Conservation (phyloP, 768 basidiomycete species). For the Amanita exitialis region DNA sequence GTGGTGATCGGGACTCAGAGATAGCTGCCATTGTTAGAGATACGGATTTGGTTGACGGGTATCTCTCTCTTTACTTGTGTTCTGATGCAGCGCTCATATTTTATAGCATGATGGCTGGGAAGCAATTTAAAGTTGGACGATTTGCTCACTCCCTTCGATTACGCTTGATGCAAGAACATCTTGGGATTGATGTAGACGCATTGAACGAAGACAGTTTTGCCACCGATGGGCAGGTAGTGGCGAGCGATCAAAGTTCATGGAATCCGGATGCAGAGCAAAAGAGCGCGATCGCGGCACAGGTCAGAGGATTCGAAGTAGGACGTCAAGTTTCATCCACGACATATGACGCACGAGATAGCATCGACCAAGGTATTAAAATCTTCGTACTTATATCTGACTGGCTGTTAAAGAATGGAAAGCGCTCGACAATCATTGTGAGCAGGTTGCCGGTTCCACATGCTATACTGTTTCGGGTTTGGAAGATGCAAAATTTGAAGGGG, state of each 20-base stretch:
- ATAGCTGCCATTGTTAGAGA: conserved; percentile 88
- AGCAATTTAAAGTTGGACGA: conserved; percentile 90
- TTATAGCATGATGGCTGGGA: conserved; percentile 82
- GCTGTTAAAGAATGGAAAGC: too few relatives aligned
- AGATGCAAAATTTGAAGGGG: too few relatives aligned
- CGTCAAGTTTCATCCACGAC: conserved; percentile 22
- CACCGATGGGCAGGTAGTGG: conserved; percentile 36
- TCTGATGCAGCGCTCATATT: background rate
- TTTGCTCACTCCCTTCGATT: conserved; percentile 93
- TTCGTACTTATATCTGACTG: background rate
- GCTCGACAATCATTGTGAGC: too few relatives aligned
- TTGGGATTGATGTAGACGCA: conserved; percentile 90
- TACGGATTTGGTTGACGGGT: conserved; percentile 95
- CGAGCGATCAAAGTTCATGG: conserved; percentile 51
- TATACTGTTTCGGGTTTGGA: too few relatives aligned
- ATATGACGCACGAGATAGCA: conserved; percentile 25
- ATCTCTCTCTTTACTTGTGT: background rate
- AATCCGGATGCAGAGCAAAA: conserved; percentile 67
- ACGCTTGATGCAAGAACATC: conserved; percentile 92
- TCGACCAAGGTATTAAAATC: conserved; percentile 37
- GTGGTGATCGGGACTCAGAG: conserved; percentile 96
- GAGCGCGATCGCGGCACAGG: conserved; percentile 33
- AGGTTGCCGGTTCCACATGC: too few relatives aligned
- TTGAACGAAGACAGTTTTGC: conserved; percentile 69
- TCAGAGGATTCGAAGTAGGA: conserved; percentile 26